phyloP scores from a whole-genome alignment of 1,284 basidiomycete species.

The Trichosporon sp. region DNA sequence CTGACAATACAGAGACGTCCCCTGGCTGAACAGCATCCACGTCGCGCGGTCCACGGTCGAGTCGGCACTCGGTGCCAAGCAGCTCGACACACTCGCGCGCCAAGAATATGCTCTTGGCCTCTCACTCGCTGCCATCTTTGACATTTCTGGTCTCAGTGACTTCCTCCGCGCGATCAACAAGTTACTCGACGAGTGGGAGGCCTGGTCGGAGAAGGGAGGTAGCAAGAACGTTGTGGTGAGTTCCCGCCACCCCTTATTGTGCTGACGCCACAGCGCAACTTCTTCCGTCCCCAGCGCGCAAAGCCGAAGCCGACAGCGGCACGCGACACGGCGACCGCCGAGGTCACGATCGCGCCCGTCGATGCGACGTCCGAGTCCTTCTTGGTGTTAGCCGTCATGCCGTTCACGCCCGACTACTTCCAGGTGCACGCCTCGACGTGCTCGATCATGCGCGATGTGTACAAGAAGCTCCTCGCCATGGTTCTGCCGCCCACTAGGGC shows the following conservation, averaged over 20 bases:
- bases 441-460: slow-evolving; percentile 58
- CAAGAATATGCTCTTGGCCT: slow-evolving; percentile 58
- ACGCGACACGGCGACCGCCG: slow-evolving; percentile 30
- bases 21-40: slow-evolving; percentile 56
- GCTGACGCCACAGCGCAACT: slow-evolving; percentile 29
- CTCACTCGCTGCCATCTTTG: slow-evolving; percentile 57
- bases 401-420: slow-evolving; percentile 60
- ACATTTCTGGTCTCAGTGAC: slow-evolving; percentile 54
- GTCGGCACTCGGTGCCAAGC: slow-evolving; percentile 43
- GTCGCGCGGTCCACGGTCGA: slow-evolving; percentile 47
- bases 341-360: slow-evolving; percentile 32
- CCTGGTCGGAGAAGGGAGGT: slow-evolving; percentile 50
- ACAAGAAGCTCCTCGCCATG: slow-evolving; percentile 55
- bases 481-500: slow-evolving; percentile 31
- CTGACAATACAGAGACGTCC: slow-evolving; percentile 41
- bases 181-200: slow-evolving; percentile 59
- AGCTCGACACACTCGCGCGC: slow-evolving; percentile 49
- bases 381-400: slow-evolving; percentile 40
- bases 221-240: slow-evolving; percentile 42
- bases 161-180: slow-evolving; percentile 54
- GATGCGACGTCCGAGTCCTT: slow-evolving; percentile 33
- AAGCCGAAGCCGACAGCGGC: slow-evolving; percentile 28
- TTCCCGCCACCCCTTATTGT: slow-evolving; percentile 33
- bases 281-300: slow-evolving; percentile 32
- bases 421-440: slow-evolving; percentile 59